Evolutionary conservation across 345 rosid genomes (phyloP), one percentile per base, ranked within the genome.

Genomic region (Salix brachista): DNA sequence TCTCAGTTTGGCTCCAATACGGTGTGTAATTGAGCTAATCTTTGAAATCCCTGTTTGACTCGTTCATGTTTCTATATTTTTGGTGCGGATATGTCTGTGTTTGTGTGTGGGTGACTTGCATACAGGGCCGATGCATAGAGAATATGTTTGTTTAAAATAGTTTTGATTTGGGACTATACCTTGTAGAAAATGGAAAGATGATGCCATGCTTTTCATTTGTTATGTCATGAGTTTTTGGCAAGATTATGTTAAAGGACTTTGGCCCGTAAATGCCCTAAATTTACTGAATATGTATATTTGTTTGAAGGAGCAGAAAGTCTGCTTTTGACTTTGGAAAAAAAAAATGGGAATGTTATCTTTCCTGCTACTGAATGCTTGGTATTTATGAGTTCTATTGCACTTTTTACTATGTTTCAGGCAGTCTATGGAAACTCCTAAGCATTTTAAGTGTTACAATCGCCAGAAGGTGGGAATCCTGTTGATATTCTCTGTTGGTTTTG

Each of bases 351-450:
- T 54, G 1, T 8, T 54, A 2, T 21, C 25, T 54, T 2, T 21
- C 60, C 60, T 7, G 4, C 3, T 1, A 54, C 3, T 21, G 25
- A 21, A 54, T 54, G 60, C 60, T 0, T 54, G 8, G 21, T 54
- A 54, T 19, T 54, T 54, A 54, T 1, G 1, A 36, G 39, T 67
- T 68, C 34, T 12, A 23, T 58, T 37, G 69, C 50, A 2, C 39
- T 21, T 73, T 46, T 41, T 39, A 39, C 52, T 71, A 8, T 12
- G 71, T 74, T 71, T 77, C 83, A 69, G 79, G 69, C 48, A 26
- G 36, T 67, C 46, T 13, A 85, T 87, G 88, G 85, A 66, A 77
- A 60, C 50, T 37, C 73, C 4, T 21, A 68, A 48, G 11, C 60
- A 14, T 28, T 5, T 23, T 68, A 32, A 8, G 30, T 60, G 80